phyloP scores from a whole-genome alignment of 148 eudicot species.

The Selenicereus undatus region DNA sequence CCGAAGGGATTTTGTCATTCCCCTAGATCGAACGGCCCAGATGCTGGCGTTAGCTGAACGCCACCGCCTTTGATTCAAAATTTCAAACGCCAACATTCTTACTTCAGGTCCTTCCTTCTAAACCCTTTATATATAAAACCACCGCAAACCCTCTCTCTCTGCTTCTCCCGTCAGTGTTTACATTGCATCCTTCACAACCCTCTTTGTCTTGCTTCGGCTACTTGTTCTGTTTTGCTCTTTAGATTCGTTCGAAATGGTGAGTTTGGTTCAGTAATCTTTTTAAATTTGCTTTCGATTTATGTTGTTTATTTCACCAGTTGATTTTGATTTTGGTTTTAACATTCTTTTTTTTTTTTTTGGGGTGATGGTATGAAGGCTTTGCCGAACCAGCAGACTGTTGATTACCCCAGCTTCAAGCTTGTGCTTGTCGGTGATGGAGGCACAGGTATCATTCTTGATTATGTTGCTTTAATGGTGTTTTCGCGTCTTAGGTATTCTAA shows the following conservation, averaged over 20 bases:
- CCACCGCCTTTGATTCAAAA: background rate
- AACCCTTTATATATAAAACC: background rate
- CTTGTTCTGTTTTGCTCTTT: background rate
- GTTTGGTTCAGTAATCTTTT: too few relatives aligned
- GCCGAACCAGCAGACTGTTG: slow-evolving; percentile 38
- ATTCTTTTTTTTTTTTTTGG: too few relatives aligned
- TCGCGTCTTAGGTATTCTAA: too few relatives aligned
- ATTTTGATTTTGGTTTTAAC: background rate
- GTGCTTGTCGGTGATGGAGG: slow-evolving; percentile 43
- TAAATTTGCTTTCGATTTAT: background rate
- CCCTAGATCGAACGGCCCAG: background rate
- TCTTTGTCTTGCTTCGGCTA: background rate
- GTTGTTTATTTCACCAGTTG: background rate
- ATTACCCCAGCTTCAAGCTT: slow-evolving; percentile 44
- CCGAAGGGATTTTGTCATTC: background rate
- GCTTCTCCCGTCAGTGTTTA: background rate
- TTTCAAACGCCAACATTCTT: background rate
- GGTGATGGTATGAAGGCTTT: slow-evolving; percentile 30
- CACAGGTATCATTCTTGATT: background rate
- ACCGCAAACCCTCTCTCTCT: background rate
- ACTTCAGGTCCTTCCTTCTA: background rate
- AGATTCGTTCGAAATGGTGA: background rate
- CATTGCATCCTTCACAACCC: background rate
- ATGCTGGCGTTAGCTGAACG: background rate
- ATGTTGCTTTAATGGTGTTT: too few relatives aligned